phyloP scores from a whole-genome alignment of 108 stramenopile genomes.

The Conticribra guillardii region DNA sequence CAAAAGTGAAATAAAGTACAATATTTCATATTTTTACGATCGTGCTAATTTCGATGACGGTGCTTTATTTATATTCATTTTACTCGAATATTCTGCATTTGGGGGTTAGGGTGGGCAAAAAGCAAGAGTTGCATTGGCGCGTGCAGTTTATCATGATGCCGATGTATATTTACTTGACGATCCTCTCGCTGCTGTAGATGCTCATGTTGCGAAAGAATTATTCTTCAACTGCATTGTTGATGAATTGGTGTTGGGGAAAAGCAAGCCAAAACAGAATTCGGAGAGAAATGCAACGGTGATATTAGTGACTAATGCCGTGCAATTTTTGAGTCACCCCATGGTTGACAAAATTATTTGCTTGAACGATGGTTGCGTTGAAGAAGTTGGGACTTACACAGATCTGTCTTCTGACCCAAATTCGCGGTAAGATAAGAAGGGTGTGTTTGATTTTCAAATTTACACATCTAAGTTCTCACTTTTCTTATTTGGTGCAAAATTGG shows the following conservation, averaged over 20 bases:
- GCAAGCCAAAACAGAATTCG: conserved; percentile 15
- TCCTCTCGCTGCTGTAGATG: conserved; percentile 79
- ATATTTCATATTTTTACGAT: too few relatives aligned
- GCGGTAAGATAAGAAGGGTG: not conserved
- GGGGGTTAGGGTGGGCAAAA: conserved; percentile 90
- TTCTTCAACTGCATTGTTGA: conserved; percentile 90
- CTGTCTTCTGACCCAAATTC: conserved; percentile 54
- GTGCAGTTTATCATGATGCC: conserved; percentile 68
- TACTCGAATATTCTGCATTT: too few relatives aligned
- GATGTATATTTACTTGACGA: conserved; percentile 54
- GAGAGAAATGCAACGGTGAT: conserved; percentile 68
- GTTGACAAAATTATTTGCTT: conserved; percentile 83
- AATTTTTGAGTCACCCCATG: conserved; percentile 75
- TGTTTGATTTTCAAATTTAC: not conserved
- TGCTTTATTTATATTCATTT: too few relatives aligned
- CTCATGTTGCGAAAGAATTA: conserved; percentile 91
- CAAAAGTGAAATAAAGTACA: too few relatives aligned
- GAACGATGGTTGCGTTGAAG: conserved; percentile 75
- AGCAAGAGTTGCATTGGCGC: conserved; percentile 66
- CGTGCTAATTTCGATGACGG: too few relatives aligned
- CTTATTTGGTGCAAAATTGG: too few relatives aligned
- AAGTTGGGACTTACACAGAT: conserved; percentile 79
- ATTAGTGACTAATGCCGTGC: conserved; percentile 94
- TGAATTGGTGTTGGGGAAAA: conserved; percentile 58
- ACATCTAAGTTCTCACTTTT: too few relatives aligned